Evolutionary conservation across 2,329 filamentous ascomycete genomes (phyloP).

Genomic region (Sporothrix humicola): DNA sequence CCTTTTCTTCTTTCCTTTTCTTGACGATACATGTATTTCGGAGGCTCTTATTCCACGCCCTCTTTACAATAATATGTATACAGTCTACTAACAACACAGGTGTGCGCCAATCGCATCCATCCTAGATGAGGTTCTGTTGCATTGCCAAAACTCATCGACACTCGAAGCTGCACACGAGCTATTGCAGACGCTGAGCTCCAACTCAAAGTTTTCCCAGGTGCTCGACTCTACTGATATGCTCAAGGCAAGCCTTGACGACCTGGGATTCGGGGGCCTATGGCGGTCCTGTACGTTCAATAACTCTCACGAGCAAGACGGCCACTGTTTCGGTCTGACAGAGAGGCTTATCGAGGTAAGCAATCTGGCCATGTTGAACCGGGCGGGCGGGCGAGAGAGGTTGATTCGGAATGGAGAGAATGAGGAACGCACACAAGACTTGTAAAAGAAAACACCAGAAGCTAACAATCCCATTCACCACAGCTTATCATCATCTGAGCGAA

Average conservation of each 20-base stretch:
- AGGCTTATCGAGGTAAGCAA: slow-evolving; percentile 63
- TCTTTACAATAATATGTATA: too few species aligned
- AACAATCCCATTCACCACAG: slow-evolving; percentile 21
- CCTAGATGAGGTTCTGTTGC: slow-evolving; percentile 66
- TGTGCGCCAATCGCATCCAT: slow-evolving; percentile 62
- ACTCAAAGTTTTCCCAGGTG: slow-evolving; percentile 56
- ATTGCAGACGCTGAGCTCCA: slow-evolving; percentile 63
- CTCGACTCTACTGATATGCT: slow-evolving; percentile 56
- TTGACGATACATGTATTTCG: too few species aligned
- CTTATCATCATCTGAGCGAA: slow-evolving; percentile 34
- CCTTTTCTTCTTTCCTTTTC: too few species aligned
- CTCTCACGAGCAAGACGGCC: slow-evolving; percentile 56
- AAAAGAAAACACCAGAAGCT: not conserved
- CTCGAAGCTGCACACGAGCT: slow-evolving; percentile 66
- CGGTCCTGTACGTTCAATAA: slow-evolving; percentile 59
- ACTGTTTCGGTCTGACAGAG: slow-evolving; percentile 62
- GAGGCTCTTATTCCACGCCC: too few species aligned
- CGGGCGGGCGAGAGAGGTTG: not conserved
- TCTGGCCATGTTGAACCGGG: too few species aligned
- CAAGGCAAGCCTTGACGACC: slow-evolving; percentile 60
- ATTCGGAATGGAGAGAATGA: not conserved
- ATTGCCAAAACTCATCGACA: slow-evolving; percentile 65
- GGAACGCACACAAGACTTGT: not conserved
- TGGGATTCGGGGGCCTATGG: slow-evolving; percentile 70
- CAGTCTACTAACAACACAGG: slow-evolving; percentile 44